These are phyloP conservation scores for Euphrasia confusa DNA, from an alignment of 257 asterid species.

Conservation along the genomic window DNA sequence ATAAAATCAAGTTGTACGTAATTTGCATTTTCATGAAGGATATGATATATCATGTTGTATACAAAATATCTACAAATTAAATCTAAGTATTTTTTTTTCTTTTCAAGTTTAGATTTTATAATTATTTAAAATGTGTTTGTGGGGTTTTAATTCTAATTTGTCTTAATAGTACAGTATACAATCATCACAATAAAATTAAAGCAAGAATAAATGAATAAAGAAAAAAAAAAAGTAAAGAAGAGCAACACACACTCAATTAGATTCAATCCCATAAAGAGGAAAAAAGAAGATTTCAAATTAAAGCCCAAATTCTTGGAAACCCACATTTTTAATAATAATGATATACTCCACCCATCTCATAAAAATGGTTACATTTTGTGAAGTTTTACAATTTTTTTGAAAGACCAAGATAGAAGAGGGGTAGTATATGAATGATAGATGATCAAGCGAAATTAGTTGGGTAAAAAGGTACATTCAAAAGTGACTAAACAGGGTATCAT, in stretches of 20 bases:
- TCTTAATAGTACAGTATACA: no score
- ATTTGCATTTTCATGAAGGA: neutral
- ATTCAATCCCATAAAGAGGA: neutral
- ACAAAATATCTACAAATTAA: neutral
- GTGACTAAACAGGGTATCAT: neutral
- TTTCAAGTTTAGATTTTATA: no score
- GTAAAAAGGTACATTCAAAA: neutral
- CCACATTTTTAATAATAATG: no score
- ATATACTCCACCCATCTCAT: no score
- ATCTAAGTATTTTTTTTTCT: neutral
- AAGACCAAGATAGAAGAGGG: no score
- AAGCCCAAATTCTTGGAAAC: neutral
- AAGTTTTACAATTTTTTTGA: no score
- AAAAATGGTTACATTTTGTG: no score
- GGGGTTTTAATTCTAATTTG: no score
- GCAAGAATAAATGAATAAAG: neutral
- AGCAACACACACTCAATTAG: neutral
- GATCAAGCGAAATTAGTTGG: neutral
- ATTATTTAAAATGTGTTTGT: neutral
- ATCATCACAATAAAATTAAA: neutral
- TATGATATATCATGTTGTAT: neutral
- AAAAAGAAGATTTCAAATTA: neutral
- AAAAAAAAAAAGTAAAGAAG: neutral
- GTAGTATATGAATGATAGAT: no score
- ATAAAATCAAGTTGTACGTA: constrained; percentile 9